Conservation (phyloP, 345 rosid species). For the Pseudoturritis turrita region DNA sequence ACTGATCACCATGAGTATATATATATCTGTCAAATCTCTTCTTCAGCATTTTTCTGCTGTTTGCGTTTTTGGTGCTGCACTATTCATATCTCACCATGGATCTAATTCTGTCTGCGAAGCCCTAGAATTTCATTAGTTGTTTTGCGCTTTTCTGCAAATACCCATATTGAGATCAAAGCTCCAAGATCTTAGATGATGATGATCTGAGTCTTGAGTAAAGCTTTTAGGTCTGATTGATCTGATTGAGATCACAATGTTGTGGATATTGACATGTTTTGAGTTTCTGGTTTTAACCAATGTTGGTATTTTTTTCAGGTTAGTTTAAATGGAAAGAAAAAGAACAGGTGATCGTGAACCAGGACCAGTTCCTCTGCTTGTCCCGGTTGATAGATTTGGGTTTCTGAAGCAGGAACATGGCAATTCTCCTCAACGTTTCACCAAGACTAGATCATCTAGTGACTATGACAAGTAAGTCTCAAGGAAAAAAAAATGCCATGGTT, state of each 20-base stretch:
- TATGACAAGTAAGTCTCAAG: slow-evolving; percentile 46
- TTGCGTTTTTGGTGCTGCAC: not conserved
- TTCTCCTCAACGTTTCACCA: slow-evolving; percentile 47
- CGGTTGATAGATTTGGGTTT: slow-evolving; percentile 74
- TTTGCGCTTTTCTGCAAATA: not conserved
- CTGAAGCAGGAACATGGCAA: slow-evolving; percentile 57
- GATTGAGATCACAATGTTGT: slow-evolving; percentile 27
- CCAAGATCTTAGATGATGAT: not conserved
- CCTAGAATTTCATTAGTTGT: not conserved
- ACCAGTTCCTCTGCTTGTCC: slow-evolving; percentile 53
- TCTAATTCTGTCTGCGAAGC: not conserved
- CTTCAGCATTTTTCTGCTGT: not conserved
- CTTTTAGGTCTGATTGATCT: not conserved
- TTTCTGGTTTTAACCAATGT: slow-evolving; percentile 3
- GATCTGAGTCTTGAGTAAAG: not conserved
- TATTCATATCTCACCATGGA: not conserved
- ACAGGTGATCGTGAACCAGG: slow-evolving; percentile 63
- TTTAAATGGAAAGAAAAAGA: slow-evolving; percentile 62
- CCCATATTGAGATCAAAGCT: not conserved
- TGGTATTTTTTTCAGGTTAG: slow-evolving; percentile 28
- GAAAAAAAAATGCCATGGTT: not conserved
- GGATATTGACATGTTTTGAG: slow-evolving; percentile 6
- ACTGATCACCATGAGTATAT: slow-evolving; percentile 15
- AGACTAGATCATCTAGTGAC: slow-evolving; percentile 45
- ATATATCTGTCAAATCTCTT: not conserved